These are phyloP conservation scores for Pythium dissotocum DNA, from an alignment of 352 stramenopile species.

Conservation along the genomic window DNA sequence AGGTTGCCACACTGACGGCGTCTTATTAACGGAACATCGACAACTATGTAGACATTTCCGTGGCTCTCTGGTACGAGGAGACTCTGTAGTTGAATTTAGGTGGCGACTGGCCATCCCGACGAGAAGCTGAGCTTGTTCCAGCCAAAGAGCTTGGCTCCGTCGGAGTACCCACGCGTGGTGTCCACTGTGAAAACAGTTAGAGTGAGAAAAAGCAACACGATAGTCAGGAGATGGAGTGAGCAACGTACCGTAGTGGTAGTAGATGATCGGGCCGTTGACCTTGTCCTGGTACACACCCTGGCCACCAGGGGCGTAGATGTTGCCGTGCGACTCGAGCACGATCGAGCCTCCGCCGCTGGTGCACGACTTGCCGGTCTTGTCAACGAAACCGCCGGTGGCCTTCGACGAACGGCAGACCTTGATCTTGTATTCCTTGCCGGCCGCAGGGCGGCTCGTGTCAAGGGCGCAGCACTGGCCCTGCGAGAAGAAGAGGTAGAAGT, in stretches of 20 bases:
- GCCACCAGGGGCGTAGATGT: constrained; percentile 47
- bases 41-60: too few relatives aligned
- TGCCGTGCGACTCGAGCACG: constrained; percentile 45
- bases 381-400: constrained; percentile 38
- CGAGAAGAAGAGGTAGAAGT: constrained; percentile 53
- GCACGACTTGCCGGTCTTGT: constrained; percentile 37
- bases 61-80: too few relatives aligned
- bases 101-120: constrained; percentile 40
- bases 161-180: constrained; percentile 42
- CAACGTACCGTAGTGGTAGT: constrained; percentile 57
- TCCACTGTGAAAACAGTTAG: constrained; percentile 34
- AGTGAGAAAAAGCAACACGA: background rate
- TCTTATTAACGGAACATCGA: too few relatives aligned
- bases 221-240: background rate
- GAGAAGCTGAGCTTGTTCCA: constrained; percentile 58
- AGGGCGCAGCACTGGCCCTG: constrained; percentile 41
- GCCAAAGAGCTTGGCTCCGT: constrained; percentile 51
- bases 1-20: too few relatives aligned
- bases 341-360: constrained; percentile 43
- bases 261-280: constrained; percentile 41
- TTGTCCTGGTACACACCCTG: constrained; percentile 51
- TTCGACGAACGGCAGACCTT: constrained; percentile 42
- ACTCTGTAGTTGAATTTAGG: background rate
- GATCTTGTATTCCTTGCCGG: constrained; percentile 54
- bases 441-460: constrained; percentile 26